Conservation (phyloP, 495 filamentous ascomycete species). For the Lasiosphaeria miniovina region DNA sequence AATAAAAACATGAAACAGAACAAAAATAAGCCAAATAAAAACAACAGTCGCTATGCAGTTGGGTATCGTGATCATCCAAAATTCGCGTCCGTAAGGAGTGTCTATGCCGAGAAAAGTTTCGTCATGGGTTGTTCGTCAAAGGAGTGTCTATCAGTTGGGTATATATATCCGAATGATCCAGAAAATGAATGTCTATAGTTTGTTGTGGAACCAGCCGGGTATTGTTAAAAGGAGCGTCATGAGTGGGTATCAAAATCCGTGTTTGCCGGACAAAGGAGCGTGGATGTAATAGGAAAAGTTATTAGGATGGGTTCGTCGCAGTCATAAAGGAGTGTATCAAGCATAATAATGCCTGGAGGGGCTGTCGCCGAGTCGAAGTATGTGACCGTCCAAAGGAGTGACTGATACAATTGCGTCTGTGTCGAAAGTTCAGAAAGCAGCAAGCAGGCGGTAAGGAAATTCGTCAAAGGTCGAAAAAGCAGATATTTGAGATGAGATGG, state of each 20-base stretch:
- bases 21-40: constrained; percentile 22
- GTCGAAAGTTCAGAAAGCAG: constrained; percentile 25
- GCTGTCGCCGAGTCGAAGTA: constrained; percentile 30
- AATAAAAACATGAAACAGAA: constrained; percentile 10
- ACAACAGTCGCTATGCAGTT: constrained; percentile 53
- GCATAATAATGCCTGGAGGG: constrained; percentile 30
- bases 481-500: constrained; percentile 2
- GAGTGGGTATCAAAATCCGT: constrained; percentile 37
- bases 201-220: constrained; percentile 35
- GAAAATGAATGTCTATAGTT: constrained; percentile 48
- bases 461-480: constrained; percentile 14
- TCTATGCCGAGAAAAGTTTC: constrained; percentile 31
- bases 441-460: constrained; percentile 21
- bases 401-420: constrained; percentile 51
- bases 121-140: constrained; percentile 25
- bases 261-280: constrained; percentile 40
- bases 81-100: constrained; percentile 33
- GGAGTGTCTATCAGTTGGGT: constrained; percentile 38
- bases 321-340: constrained; percentile 38
- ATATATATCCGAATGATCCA: constrained; percentile 22
- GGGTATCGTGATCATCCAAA: constrained; percentile 41
- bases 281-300: constrained; percentile 23
- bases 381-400: constrained; percentile 44
- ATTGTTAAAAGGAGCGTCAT: constrained; percentile 45
- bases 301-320: constrained; percentile 35